Percentiles rank a stretch among this genome's conserved stretches.
Evolutionary conservation across 1,139 yeast genomes (phyloP).

Genomic region (Blastobotrys capitulatus): DNA sequence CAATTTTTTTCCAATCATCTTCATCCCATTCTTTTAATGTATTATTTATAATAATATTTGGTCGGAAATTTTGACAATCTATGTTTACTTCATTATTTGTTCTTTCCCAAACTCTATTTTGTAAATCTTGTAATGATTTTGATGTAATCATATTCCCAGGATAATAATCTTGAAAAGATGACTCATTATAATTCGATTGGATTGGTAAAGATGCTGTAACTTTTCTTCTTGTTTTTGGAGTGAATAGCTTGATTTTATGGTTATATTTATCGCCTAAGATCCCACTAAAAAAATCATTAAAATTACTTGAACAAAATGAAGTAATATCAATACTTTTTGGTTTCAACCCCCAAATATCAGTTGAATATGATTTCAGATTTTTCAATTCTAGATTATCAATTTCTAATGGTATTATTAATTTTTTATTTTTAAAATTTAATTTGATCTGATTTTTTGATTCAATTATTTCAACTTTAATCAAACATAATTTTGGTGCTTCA

Average conservation of each 20-base stretch:
- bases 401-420: conserved; percentile 8
- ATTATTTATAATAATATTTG: conserved; percentile 37
- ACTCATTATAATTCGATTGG: conserved; percentile 11
- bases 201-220: conserved; percentile 25
- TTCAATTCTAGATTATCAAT: neutral
- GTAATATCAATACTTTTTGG: conserved; percentile 16
- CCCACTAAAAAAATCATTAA: conserved; percentile 13
- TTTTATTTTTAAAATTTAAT: conserved; percentile 27
- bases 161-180: conserved; percentile 42
- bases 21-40: conserved; percentile 35
- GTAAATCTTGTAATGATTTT: conserved; percentile 34
- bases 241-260: conserved; percentile 23
- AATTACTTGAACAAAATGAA: conserved; percentile 14
- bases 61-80: conserved; percentile 35
- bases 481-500: conserved; percentile 32
- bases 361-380: conserved; percentile 26
- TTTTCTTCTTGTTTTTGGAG: conserved; percentile 33
- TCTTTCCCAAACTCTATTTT: conserved; percentile 20
- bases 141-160: conserved; percentile 39
- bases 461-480: conserved; percentile 29
- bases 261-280: neutral
- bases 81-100: conserved; percentile 23
- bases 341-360: conserved; percentile 18
- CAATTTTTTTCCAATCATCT: conserved; percentile 37
- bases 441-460: conserved; percentile 25